Percentiles rank a stretch among this genome's conserved stretches.
These are phyloP conservation scores for Paramyrothecium sp. DNA, from an alignment of 2,329 filamentous ascomycete species.

Conservation along the genomic window DNA sequence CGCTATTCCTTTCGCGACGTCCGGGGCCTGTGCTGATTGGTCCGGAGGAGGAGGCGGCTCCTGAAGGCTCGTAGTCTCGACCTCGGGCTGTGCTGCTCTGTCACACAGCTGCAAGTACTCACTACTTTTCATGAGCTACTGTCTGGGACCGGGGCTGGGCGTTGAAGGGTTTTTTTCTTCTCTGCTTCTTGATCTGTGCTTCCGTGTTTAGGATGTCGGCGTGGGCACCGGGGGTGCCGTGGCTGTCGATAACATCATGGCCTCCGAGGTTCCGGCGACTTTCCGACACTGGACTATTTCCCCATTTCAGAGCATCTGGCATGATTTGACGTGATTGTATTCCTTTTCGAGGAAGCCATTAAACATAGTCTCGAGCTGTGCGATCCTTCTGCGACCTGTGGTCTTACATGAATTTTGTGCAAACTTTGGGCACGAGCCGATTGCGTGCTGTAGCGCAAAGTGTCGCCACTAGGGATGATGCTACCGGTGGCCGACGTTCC, in stretches of 20 bases:
- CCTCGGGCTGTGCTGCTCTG: neutral
- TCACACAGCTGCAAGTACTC: constrained; percentile 1
- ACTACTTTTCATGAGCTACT: constrained; percentile 1
- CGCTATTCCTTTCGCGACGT: constrained; percentile 49
- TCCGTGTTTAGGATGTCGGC: too few relatives aligned
- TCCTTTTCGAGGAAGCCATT: too few relatives aligned
- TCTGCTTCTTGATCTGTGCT: neutral
- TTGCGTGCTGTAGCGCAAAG: neutral
- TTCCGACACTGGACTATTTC: neutral
- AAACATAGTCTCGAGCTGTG: too few relatives aligned
- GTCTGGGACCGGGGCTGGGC: neutral
- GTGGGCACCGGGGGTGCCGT: too few relatives aligned
- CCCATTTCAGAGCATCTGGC: too few relatives aligned
- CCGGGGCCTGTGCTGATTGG: constrained; percentile 33
- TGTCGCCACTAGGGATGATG: constrained; percentile 1
- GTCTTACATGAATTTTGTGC: neutral
- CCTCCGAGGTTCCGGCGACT: neutral
- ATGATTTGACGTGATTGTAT: too few relatives aligned
- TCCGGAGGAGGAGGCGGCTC: constrained; percentile 13
- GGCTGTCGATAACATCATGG: neutral
- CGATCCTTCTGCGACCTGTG: too few relatives aligned
- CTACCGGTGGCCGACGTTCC: neutral
- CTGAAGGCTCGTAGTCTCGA: constrained; percentile 8
- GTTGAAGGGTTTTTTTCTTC: neutral
- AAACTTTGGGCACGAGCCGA: neutral